Evolutionary conservation across 2,329 filamentous ascomycete species (phyloP), one percentile per base, ranked within the genome.

Genomic region (Fusarium tupiense): DNA sequence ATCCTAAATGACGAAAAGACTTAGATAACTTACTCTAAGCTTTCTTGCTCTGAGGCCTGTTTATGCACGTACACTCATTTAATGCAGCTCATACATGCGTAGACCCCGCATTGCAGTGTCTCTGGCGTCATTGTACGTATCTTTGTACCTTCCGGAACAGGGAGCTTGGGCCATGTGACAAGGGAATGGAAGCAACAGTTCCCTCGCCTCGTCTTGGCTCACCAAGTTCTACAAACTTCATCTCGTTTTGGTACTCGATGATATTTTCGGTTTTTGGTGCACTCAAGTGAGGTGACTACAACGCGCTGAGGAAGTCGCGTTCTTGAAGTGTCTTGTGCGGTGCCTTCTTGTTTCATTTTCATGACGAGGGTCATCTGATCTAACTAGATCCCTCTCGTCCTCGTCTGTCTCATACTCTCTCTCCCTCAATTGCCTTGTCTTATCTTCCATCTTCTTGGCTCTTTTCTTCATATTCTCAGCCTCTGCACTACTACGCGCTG

Each of bases 151-250:
- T 13, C 44, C 44, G 40, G 65, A 69, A 64, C n/a, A 46, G 59
- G 72, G 75, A 77, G 76, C 73, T 78, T 74, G 66, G 75, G 64
- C 76, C 72, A 74, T 72, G 75, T 78, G 70, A 78, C 73, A 71
- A 69, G 64, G 73, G 50, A 69, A 56, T 56, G 35, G 52, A 61
- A 65, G 50, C 61, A 46, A 58, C 61, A 66, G 50, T 50, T 69
- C 24, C 71, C 52, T 76, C 47, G 47, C 72, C 57, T 77, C 59
- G 50, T 26, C 59, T 37, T 31, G 40, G 56, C 53, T 61, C 52
- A 24, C 61, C 54, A 37, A 71, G 63, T 74, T 53, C 71, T 72
- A 58, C 71, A 60, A 69, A 65, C 63, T 61, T 64, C 63, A 68
- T 44, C 60, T 62, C 33, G 31, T 31, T 33, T 50, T 24, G 52